These are phyloP conservation scores for Puccinia polysora DNA, from an alignment of 1,284 basidiomycete genomes.

Conservation along the genomic window DNA sequence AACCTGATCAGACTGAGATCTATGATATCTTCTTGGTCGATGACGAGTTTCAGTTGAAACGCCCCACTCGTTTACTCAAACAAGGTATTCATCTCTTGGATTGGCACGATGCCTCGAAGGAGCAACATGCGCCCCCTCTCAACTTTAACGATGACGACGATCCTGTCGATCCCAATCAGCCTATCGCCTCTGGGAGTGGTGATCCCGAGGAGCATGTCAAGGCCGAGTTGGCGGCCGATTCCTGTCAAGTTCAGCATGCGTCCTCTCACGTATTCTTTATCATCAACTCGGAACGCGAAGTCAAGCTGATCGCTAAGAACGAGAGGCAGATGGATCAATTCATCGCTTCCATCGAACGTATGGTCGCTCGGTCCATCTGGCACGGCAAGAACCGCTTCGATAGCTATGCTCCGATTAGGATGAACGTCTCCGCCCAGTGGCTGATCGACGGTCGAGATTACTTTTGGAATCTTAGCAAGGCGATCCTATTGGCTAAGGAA, in stretches of 20 bases:
- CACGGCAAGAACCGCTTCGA: constrained; percentile 78
- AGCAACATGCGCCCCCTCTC: constrained; percentile 27
- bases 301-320: constrained; percentile 83
- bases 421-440: constrained; percentile 95
- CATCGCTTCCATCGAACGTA: constrained; percentile 84
- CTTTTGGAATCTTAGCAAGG: constrained; percentile 94
- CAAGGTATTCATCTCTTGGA: constrained; percentile 51
- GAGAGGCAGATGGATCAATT: constrained; percentile 98
- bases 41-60: constrained; percentile 76
- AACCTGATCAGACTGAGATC: constrained; percentile 73
- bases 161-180: constrained; percentile 15
- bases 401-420: constrained; percentile 86
- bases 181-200: constrained; percentile 6
- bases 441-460: constrained; percentile 98
- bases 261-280: constrained; percentile 87
- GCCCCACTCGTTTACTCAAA: constrained; percentile 54
- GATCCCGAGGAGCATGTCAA: constrained; percentile 56
- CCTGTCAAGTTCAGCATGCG: constrained; percentile 49
- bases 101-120: constrained; percentile 43
- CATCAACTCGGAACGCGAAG: constrained; percentile 78
- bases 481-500: constrained; percentile 83
- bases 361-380: constrained; percentile 73
- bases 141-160: constrained; percentile 20
- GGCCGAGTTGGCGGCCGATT: constrained; percentile 46
- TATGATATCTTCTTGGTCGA: constrained; percentile 96